Percentiles rank a stretch among this genome's conserved stretches.
phyloP scores from a whole-genome alignment of 2,329 filamentous ascomycete genomes.

The Colletotrichum scovillei region DNA sequence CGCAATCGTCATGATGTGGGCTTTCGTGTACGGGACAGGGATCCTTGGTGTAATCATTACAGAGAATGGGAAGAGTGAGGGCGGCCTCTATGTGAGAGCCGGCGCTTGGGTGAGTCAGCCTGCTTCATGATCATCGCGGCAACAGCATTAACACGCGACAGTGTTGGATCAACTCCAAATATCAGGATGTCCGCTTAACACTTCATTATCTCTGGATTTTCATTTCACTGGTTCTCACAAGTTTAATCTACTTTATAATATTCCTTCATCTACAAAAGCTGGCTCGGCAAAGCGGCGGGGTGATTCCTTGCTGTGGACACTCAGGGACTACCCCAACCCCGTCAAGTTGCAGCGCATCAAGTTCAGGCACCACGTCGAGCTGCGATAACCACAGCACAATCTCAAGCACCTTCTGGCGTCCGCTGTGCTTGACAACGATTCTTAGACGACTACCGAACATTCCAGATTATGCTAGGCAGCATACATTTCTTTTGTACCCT shows the following conservation, averaged over 20 bases:
- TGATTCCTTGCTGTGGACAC: not conserved
- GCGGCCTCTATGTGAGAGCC: conserved; percentile 71
- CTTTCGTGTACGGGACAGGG: conserved; percentile 68
- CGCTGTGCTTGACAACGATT: not conserved
- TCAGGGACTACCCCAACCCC: conserved; percentile 8
- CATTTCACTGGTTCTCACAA: conserved; percentile 50
- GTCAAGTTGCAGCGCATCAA: conserved; percentile 38
- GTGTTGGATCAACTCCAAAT: conserved; percentile 73
- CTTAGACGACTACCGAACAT: conserved; percentile 12
- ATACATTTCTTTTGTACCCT: conserved; percentile 74
- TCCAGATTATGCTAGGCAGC: conserved; percentile 50
- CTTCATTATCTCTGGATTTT: conserved; percentile 76
- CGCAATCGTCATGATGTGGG: conserved; percentile 63
- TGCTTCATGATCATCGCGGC: not conserved
- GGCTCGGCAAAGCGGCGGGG: conserved; percentile 22
- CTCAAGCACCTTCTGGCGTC: not conserved
- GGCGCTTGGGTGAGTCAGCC: conserved; percentile 66
- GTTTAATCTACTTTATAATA: conserved; percentile 53
- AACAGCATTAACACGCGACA: conserved; percentile 38
- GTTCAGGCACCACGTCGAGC: not conserved
- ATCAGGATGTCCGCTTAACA: conserved; percentile 65
- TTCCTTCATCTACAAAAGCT: conserved; percentile 50
- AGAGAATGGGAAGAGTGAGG: conserved; percentile 51
- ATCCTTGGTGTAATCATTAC: conserved; percentile 61
- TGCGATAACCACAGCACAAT: not conserved